Evolutionary conservation across 1,284 basidiomycete species (phyloP), one percentile per base, ranked within the genome.

Genomic region (Ceratobasidium theobromae): DNA sequence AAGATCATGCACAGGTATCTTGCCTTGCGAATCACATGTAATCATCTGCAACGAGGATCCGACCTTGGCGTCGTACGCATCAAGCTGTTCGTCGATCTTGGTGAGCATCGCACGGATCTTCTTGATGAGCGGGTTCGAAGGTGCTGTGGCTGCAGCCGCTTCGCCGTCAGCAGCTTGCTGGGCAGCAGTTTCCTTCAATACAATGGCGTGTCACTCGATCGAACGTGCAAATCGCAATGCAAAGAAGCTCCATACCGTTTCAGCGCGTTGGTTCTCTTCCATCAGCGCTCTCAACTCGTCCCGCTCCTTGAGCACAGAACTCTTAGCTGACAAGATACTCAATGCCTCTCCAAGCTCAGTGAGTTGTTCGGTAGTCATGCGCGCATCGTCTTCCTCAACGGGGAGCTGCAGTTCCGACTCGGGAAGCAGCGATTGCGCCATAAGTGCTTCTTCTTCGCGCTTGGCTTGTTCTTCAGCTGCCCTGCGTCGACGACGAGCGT

Each of bases 311-410:
- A 98, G 83, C 48, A 99, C 96, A 69, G 90, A 94, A n/a, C 94
- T 98, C 76, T 93, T 96, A 68, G 96, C 90, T 18, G 93, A 95
- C 55, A 98, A 82, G 72, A 99, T 86, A 5, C 90, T 89, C 57
- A 99, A 80, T 0, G 96, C 94, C 73, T 97, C 95, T 51, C 91
- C 89, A 48, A 99, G 85, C 77, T 99, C 96, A 73, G 88, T 89
- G 25, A 99, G 83, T 75, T 99, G 97, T 75, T 99, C 96, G 38
- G 92, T 87, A 4, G 95, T 99, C 96, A 99, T 98, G 65, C 93
- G 87, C 32, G 93, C 93, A 71, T 91, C 86, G 49, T 86, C 76
- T 51, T 89, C 85, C 30, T 51, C 65, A 21, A 46, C 25, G 32
- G 71, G 69, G 6, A 51, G 33, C 30, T 76, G 43, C 58, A 89